Evolutionary conservation across 768 basidiomycete species (phyloP).

Genomic region (Sarcomyxa edulis): DNA sequence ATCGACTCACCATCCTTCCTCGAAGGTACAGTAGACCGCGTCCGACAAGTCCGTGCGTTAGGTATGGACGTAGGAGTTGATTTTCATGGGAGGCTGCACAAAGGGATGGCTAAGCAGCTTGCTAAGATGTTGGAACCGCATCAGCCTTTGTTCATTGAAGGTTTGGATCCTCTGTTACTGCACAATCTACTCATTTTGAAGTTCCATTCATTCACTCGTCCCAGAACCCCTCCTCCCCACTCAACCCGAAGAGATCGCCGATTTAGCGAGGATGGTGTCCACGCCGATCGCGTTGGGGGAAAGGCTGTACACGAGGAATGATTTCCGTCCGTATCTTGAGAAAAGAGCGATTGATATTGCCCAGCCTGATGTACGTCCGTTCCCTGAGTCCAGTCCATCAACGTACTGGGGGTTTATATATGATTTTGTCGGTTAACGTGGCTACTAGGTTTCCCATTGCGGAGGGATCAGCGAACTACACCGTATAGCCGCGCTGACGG

Average conservation of each 20-base stretch:
- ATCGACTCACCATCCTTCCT: constrained; percentile 56
- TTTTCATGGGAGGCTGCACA: constrained; percentile 68
- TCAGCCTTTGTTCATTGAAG: constrained; percentile 63
- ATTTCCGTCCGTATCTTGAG: constrained; percentile 64
- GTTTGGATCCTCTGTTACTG: constrained; percentile 13
- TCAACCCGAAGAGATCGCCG: constrained; percentile 57
- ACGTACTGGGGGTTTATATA: no score
- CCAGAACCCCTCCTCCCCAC: constrained; percentile 55
- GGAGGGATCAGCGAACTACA: constrained; percentile 57
- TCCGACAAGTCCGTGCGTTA: constrained; percentile 44
- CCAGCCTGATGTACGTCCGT: constrained; percentile 64
- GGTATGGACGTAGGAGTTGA: constrained; percentile 65
- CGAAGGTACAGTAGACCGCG: constrained; percentile 44
- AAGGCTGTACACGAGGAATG: constrained; percentile 54
- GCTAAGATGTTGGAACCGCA: constrained; percentile 55
- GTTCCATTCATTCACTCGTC: constrained; percentile 1
- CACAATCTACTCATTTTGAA: not conserved
- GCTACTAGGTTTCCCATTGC: constrained; percentile 55
- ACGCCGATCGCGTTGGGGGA: constrained; percentile 63
- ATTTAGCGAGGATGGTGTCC: constrained; percentile 46
- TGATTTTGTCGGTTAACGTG: no score
- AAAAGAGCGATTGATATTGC: constrained; percentile 60
- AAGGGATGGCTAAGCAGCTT: constrained; percentile 65
- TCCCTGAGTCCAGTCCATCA: no score
- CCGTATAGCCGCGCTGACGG: constrained; percentile 52